Percentiles rank a stretch among this genome's conserved stretches.
These are phyloP conservation scores for Leishmania mexicana DNA, from an alignment of 208 protist species.

Conservation along the genomic window DNA sequence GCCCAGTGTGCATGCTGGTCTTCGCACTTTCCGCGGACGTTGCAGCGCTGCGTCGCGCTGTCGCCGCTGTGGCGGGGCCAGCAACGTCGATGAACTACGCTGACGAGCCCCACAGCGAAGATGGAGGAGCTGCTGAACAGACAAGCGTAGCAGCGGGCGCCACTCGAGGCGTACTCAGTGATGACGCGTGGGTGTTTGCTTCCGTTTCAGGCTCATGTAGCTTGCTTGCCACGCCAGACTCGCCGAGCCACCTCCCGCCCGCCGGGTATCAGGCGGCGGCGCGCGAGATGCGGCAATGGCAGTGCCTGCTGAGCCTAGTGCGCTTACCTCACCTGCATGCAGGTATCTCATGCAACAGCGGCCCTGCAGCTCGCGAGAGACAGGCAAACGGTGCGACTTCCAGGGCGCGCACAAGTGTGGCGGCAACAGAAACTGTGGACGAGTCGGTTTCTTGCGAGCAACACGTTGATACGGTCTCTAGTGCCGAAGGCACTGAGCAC, in stretches of 20 bases:
- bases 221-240: background rate
- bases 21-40: slow-evolving; percentile 9
- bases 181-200: background rate
- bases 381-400: background rate
- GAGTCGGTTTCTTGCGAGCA: background rate
- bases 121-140: background rate
- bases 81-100: background rate
- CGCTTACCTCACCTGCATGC: background rate
- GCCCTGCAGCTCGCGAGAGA: background rate
- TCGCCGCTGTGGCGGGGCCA: background rate
- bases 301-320: background rate
- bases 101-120: background rate
- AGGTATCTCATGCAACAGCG: background rate
- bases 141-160: background rate
- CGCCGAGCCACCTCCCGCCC: background rate
- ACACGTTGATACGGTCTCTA: background rate
- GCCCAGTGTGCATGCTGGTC: slow-evolving; percentile 14
- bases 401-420: background rate
- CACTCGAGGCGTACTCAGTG: background rate
- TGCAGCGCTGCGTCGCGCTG: slow-evolving; percentile 1
- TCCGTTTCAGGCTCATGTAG: background rate
- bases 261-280: background rate
- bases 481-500: background rate
- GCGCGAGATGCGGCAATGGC: slow-evolving; percentile 10
- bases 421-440: background rate